Conservation (phyloP, 768 basidiomycete species). For the Candolleomyces eurysporus region DNA sequence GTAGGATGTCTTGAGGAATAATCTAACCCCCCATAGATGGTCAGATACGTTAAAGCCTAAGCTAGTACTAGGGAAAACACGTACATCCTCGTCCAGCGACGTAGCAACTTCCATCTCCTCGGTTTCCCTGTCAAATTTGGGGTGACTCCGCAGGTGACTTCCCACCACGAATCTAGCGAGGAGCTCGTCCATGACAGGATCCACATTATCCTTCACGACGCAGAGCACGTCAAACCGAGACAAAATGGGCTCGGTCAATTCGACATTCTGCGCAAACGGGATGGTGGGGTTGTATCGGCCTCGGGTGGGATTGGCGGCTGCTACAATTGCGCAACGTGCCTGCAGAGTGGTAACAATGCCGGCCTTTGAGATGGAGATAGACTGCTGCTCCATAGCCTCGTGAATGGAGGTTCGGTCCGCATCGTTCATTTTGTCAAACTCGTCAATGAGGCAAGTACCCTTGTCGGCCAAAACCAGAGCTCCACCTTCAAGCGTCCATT, state of each 20-base stretch:
- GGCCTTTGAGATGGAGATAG: conserved; percentile 98
- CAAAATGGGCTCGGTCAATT: conserved; percentile 95
- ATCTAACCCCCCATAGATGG: conserved; percentile 48
- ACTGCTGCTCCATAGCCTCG: conserved; percentile 99
- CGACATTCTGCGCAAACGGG: conserved; percentile 97
- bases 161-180: conserved; percentile 98
- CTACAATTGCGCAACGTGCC: conserved; percentile 96
- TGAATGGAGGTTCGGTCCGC: conserved; percentile 97
- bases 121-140: conserved; percentile 79
- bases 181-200: conserved; percentile 95
- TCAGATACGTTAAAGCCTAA: background rate
- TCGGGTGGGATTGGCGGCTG: conserved; percentile 96
- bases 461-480: conserved; percentile 98
- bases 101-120: conserved; percentile 97
- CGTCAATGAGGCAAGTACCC: conserved; percentile 96
- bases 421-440: conserved; percentile 99
- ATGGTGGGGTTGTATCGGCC: conserved; percentile 98
- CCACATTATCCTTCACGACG: conserved; percentile 96
- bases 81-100: conserved; percentile 83
- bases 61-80: conserved; percentile 24
- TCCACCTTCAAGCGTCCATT: conserved; percentile 99
- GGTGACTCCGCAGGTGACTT: conserved; percentile 91
- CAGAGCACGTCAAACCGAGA: conserved; percentile 98
- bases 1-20: conserved; percentile 93
- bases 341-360: conserved; percentile 98